Evolutionary conservation across 2,329 filamentous ascomycete species (phyloP), one percentile per base, ranked within the genome.

Genomic region (Sporothrix humicola): DNA sequence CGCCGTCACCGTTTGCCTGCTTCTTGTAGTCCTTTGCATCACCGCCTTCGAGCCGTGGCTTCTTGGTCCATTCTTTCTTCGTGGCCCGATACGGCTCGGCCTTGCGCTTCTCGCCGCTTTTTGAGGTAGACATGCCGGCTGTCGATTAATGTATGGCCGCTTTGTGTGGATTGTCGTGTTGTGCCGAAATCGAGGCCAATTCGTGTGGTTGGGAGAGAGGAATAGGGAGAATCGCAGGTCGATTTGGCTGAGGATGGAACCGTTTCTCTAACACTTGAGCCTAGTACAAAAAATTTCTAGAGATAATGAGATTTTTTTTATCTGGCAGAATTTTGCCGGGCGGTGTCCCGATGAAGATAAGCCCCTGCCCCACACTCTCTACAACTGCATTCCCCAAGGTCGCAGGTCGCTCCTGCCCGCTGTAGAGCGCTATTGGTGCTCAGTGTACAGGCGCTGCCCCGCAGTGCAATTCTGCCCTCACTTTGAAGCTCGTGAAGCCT

Each of bases 71-170:
- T 71, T 82, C 82, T 65, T 82, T 81, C 20, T 82, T 77, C 69
- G 80, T 83, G 61, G 83, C 81, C 79, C 87, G 89, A 50, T 80
- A 80, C 48, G 78, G 79, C 8, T 84, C 80, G 37, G 83, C 83
- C 82, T 91, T 91, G 77, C 89, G 84, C 82, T 91, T 91, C 74
- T 82, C 85, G 69, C 86, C 86, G 50, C 81, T 80, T 63, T 82
- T 81, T 79, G 86, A 88, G 13, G 83, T 83, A 48, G 85, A 85
- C 87, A 89, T 88, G 74, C 13, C 66, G 46, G 26, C 48, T 56
- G 54, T 52, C 26, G 66, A 31, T n/a, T 66, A 44, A 0, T 54
- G 10, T 9, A 20, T 20, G 37, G 61, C 42, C n/a, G 2, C 7
- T 66, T 48, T 52, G 8, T 56, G 54, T 10, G 37, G 65, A 50